Conservation (phyloP, 2,329 filamentous ascomycete species). For the Penicillium sp. region DNA sequence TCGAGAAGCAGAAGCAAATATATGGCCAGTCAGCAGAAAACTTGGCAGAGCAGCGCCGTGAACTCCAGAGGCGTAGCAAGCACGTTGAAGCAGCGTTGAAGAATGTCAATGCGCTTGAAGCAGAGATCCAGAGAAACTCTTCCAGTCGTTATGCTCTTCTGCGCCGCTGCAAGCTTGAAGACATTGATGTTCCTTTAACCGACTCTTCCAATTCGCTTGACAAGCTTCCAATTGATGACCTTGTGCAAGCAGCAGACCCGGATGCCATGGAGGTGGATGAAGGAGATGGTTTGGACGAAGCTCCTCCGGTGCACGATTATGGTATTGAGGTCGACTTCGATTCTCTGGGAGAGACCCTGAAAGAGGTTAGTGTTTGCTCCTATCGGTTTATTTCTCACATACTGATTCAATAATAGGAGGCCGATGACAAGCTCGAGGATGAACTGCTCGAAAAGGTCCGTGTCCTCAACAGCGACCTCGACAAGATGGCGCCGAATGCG, state of each 20-base stretch:
- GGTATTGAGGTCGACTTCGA: constrained; percentile 89
- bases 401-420: constrained; percentile 50
- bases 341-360: constrained; percentile 75
- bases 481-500: constrained; percentile 96
- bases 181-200: constrained; percentile 78
- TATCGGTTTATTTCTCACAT: neutral
- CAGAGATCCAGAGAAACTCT: constrained; percentile 79
- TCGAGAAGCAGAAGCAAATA: constrained; percentile 66
- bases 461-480: constrained; percentile 71
- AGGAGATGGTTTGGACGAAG: constrained; percentile 49
- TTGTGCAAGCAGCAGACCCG: constrained; percentile 68
- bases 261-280: constrained; percentile 94
- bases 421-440: constrained; percentile 69
- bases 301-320: constrained; percentile 75
- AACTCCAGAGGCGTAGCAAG: constrained; percentile 79
- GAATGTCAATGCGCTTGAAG: constrained; percentile 75
- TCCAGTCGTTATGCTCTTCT: constrained; percentile 80
- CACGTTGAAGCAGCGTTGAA: constrained; percentile 75
- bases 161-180: constrained; percentile 87
- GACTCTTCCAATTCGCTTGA: constrained; percentile 71
- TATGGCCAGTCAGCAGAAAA: constrained; percentile 69
- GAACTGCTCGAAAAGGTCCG: constrained; percentile 74
- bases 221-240: constrained; percentile 80
- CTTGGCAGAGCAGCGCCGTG: constrained; percentile 72
- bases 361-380: constrained; percentile 59